Conservation (phyloP, 139 green algal genomes). For the Coelastrella sp. region DNA sequence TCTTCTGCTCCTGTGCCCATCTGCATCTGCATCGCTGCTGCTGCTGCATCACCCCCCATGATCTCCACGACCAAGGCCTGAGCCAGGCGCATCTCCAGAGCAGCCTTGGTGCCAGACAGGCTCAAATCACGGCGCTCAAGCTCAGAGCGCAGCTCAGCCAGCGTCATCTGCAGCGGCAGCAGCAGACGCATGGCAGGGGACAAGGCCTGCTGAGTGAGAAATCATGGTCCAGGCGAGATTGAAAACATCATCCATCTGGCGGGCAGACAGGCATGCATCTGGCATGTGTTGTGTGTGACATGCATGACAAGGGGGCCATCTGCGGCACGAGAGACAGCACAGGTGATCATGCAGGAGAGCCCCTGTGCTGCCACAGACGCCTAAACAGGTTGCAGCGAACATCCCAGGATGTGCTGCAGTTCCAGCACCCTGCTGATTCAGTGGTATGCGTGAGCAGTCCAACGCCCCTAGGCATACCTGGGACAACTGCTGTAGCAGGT, state of each 20-base stretch:
- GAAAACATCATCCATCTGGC: too few species aligned
- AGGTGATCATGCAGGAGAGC: too few species aligned
- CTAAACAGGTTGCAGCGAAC: neutral
- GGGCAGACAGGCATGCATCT: too few species aligned
- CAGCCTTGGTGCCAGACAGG: conserved; percentile 40
- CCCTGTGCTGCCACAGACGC: too few species aligned
- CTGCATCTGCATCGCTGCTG: neutral
- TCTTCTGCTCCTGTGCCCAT: neutral
- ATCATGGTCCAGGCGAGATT: too few species aligned
- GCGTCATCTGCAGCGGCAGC: conserved; percentile 31
- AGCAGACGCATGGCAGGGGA: too few species aligned
- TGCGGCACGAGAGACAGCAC: too few species aligned
- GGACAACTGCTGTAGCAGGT: conserved; percentile 28
- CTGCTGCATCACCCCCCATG: conserved; percentile 24
- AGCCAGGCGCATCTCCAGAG: conserved; percentile 25
- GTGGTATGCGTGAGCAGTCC: neutral
- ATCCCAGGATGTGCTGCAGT: neutral
- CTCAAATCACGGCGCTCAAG: conserved; percentile 14
- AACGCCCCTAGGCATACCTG: neutral
- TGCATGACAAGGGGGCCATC: too few species aligned
- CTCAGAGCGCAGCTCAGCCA: conserved; percentile 21
- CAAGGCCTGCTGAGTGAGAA: too few species aligned
- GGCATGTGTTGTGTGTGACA: too few species aligned
- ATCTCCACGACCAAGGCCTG: conserved; percentile 40
- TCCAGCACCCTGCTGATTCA: neutral